Conservation (phyloP, 495 filamentous ascomycete genomes). For the Penicillium ucsense region DNA sequence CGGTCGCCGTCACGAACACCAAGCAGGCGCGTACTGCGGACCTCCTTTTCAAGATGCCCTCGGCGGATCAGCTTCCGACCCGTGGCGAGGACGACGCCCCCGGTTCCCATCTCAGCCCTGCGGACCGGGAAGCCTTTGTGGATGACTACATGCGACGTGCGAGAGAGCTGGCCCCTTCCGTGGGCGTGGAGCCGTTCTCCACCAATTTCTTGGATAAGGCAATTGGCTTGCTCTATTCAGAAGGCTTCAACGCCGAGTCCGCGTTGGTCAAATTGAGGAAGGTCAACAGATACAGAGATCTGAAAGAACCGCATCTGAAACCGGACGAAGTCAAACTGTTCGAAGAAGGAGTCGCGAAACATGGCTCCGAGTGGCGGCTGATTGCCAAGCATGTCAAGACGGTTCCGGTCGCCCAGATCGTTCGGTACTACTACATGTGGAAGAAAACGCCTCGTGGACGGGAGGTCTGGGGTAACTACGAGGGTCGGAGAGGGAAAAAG, state of each 20-base stretch:
- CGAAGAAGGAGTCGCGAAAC: conserved; percentile 84
- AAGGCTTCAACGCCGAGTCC: conserved; percentile 58
- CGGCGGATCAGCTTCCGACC: conserved; percentile 32
- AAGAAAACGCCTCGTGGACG: conserved; percentile 85
- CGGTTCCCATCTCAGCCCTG: conserved; percentile 26
- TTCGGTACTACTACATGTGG: conserved; percentile 95
- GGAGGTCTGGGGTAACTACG: conserved; percentile 82
- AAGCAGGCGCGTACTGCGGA: conserved; percentile 47
- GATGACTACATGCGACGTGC: conserved; percentile 67
- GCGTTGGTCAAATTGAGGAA: conserved; percentile 64
- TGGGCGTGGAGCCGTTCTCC: conserved; percentile 57
- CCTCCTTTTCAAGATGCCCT: conserved; percentile 43
- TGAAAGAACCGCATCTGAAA: conserved; percentile 76
- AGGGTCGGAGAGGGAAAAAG: conserved; percentile 80
- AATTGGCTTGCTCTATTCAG: conserved; percentile 58
- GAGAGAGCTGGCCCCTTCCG: conserved; percentile 45
- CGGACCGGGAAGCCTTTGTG: conserved; percentile 44
- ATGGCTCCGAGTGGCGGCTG: conserved; percentile 77
- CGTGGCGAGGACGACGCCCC: conserved; percentile 41
- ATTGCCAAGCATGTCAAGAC: conserved; percentile 75
- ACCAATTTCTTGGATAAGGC: conserved; percentile 89
- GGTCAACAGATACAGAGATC: conserved; percentile 58
- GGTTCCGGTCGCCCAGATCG: conserved; percentile 64
- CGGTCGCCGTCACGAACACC: conserved; percentile 31
- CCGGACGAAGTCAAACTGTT: conserved; percentile 78